phyloP scores from a whole-genome alignment of 108 stramenopile genomes.

The Fragilaria radians region DNA sequence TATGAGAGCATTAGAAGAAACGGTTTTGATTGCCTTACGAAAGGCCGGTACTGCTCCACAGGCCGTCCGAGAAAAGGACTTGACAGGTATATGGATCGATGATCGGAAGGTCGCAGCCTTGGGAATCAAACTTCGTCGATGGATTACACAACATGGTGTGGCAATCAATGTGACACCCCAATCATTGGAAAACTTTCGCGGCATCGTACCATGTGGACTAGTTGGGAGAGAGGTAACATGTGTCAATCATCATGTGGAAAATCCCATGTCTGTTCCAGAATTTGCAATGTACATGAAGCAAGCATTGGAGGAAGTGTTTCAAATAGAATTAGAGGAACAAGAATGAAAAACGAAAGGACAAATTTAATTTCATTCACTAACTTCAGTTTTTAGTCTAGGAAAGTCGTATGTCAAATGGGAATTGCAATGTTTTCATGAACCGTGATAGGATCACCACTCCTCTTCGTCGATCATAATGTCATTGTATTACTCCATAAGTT shows the following conservation, averaged over 20 bases:
- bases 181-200: constrained; percentile 55
- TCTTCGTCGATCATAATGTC: too few species aligned
- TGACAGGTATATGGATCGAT: constrained; percentile 91
- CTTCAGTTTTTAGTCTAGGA: too few species aligned
- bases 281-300: too few species aligned
- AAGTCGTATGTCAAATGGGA: too few species aligned
- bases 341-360: too few species aligned
- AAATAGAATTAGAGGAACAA: too few species aligned
- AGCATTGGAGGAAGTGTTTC: too few species aligned
- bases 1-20: constrained; percentile 89
- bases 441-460: too few species aligned
- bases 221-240: constrained; percentile 69
- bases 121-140: constrained; percentile 85
- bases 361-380: too few species aligned
- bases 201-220: constrained; percentile 83
- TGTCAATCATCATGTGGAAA: too few species aligned
- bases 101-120: constrained; percentile 88
- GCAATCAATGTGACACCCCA: constrained; percentile 84
- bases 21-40: constrained; percentile 60
- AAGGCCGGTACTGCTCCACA: constrained; percentile 28
- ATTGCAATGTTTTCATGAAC: too few species aligned
- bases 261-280: too few species aligned
- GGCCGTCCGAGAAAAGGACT: constrained; percentile 48
- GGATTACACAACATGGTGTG: constrained; percentile 97
- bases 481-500: constrained; percentile 57